These are phyloP conservation scores for Lactarius evosmus DNA, from an alignment of 768 basidiomycete species.

Conservation along the genomic window DNA sequence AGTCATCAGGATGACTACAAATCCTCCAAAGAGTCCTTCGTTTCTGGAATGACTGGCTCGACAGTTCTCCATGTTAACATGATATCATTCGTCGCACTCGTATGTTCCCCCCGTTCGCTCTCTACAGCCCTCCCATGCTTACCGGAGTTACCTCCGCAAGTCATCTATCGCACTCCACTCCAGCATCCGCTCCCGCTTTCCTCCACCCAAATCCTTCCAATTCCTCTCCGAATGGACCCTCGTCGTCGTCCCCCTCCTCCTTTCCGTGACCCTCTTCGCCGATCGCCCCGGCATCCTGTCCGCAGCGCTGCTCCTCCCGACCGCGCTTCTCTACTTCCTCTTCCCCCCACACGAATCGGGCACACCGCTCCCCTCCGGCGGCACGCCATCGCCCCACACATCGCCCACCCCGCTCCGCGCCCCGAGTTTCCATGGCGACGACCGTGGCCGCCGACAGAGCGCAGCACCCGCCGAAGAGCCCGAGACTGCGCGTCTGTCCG, in stretches of 20 bases:
- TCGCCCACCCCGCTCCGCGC: conserved; percentile 18
- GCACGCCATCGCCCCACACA: conserved; percentile 29
- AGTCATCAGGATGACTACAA: conserved; percentile 50
- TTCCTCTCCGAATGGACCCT: conserved; percentile 59
- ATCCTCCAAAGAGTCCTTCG: conserved; percentile 75
- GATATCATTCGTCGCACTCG: conserved; percentile 62
- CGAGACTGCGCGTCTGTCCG: conserved; percentile 50
- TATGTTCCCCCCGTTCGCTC: conserved; percentile 37
- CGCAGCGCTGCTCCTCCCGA: conserved; percentile 45
- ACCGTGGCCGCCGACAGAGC: not conserved
- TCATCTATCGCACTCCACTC: conserved; percentile 71
- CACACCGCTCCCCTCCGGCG: conserved; percentile 52
- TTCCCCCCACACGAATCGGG: conserved; percentile 43
- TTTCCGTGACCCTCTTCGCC: conserved; percentile 78
- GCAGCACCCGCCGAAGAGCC: not conserved
- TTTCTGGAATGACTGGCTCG: conserved; percentile 70
- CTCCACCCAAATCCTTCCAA: conserved; percentile 41
- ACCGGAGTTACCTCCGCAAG: conserved; percentile 38
- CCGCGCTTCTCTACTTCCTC: conserved; percentile 42
- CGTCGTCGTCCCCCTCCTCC: conserved; percentile 72
- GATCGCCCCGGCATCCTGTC: conserved; percentile 52
- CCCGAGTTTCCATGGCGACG: conserved; percentile 15
- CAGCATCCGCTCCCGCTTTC: conserved; percentile 49
- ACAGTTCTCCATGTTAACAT: conserved; percentile 64
- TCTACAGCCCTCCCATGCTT: not conserved